Evolutionary conservation across 139 green algal genomes (phyloP), one percentile per base, ranked within the genome.

Genomic region (Chlorella sp.): DNA sequence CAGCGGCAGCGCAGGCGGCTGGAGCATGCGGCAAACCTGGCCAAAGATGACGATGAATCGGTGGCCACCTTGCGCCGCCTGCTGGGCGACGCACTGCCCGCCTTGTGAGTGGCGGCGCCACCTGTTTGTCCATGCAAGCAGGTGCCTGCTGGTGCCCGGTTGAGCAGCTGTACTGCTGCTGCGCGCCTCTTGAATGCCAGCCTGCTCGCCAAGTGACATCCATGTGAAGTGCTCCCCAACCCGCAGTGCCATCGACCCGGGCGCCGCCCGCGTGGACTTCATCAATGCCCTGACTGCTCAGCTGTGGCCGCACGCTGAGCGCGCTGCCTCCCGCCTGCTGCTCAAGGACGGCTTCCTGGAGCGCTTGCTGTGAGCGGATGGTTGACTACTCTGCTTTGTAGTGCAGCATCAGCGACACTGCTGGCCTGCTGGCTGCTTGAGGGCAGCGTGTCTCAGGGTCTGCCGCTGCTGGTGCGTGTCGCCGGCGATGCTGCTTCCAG

Each of bases 291-390:
- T 82, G 13, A 41, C 79, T 25, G 28, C 28, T 26, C 56, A 81
- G 34, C 41, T 87, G 23, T 90, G 86, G 86, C 82, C 82, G 1
- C 65, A 86, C 18, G 78, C 87, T 4, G 62, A 84, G 39, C 41
- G 47, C 18, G 83, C 78, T 18, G 86, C 47, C n/a, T 51, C 25
- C 30, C 64, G 39, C 34, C 85, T 80, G 44, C 64, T 85, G 16
- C 41, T 74, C 64, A 15, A 69, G 15, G 67, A 81, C 34, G 60
- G 64, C 32, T 63, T 74, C 12, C 74, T 90, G 74, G 86, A 90
- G 47, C 17, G 30, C n/a, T 67, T 86, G 62, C 39, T 90, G 51
- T 60, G 51, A 60, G 51, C 13, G 51, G 13, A 60, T n/a, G n/a
- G n/a, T n/a, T n/a, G n/a, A n/a, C n/a, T n/a, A n/a, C n/a, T n/a